A percentile compares a stretch with the other conserved stretches of the same genome.
Conservation (phyloP, 2,329 filamentous ascomycete genomes). For the Penicillium sp. region DNA sequence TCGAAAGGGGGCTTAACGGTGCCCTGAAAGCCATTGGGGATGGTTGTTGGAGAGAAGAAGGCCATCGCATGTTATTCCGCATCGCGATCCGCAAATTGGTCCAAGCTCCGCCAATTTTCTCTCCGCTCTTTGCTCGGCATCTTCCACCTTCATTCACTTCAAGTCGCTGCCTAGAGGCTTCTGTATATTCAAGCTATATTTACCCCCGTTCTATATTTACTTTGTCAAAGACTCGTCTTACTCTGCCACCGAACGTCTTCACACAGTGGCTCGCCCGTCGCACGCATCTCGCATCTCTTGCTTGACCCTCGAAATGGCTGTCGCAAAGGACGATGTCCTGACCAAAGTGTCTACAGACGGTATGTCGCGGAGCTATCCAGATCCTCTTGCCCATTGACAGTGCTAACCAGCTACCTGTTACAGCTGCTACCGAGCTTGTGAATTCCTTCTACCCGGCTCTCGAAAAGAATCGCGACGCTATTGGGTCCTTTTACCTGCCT, state of each 20-base stretch:
- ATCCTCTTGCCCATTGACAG: not conserved
- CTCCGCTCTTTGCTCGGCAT: not conserved
- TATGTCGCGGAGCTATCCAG: constrained; percentile 13
- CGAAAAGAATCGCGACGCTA: constrained; percentile 52
- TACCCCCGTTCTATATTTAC: not conserved
- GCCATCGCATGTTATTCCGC: constrained; percentile 24
- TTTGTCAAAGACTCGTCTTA: not conserved
- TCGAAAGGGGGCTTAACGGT: constrained; percentile 29
- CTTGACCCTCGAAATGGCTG: constrained; percentile 26
- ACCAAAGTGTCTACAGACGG: constrained; percentile 43
- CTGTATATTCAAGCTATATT: not conserved
- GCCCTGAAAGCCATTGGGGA: constrained; percentile 26
- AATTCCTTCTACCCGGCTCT: constrained; percentile 72
- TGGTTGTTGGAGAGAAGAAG: constrained; percentile 8
- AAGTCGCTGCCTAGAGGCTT: not conserved
- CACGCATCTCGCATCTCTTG: not conserved
- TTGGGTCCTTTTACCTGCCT: constrained; percentile 65
- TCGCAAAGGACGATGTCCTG: constrained; percentile 32
- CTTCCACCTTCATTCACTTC: not conserved
- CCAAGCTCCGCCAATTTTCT: constrained; percentile 32
- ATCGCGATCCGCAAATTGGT: constrained; percentile 30
- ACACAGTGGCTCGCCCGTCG: not conserved
- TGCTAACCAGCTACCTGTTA: not conserved
- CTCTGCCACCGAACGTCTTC: not conserved
- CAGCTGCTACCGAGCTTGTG: constrained; percentile 67